A percentile compares a stretch with the other conserved stretches of the same genome.
Conservation (phyloP, 169 alveolate species). For the Plasmodium gallinaceum region DNA sequence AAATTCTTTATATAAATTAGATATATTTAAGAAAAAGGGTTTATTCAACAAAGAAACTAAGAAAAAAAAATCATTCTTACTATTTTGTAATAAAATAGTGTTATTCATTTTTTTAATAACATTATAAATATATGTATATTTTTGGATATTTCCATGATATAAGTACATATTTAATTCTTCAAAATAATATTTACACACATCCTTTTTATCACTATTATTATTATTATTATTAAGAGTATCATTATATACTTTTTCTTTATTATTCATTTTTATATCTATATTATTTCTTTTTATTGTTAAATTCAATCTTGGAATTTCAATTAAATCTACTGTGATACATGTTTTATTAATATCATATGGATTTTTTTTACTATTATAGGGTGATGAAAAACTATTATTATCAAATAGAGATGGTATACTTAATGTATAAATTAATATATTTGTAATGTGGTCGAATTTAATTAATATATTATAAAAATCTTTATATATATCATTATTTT, state of each 20-base stretch:
- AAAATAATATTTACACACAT: conserved; percentile 51
- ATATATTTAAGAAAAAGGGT: conserved; percentile 72
- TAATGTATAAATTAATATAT: conserved; percentile 56
- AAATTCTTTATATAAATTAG: conserved; percentile 75
- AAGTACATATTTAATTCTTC: conserved; percentile 72
- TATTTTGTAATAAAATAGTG: conserved; percentile 57
- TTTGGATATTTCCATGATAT: conserved; percentile 61
- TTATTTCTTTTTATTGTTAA: conserved; percentile 46
- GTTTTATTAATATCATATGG: neutral
- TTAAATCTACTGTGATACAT: conserved; percentile 30
- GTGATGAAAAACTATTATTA: neutral
- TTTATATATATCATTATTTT: conserved; percentile 60
- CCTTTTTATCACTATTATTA: conserved; percentile 5
- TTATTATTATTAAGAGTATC: neutral
- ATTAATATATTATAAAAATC: conserved; percentile 58
- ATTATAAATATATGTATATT: conserved; percentile 57
- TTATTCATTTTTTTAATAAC: conserved; percentile 77
- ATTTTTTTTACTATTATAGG: neutral
- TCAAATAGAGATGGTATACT: conserved; percentile 51
- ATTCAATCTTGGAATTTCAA: conserved; percentile 72
- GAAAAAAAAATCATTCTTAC: conserved; percentile 71
- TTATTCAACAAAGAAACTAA: conserved; percentile 66
- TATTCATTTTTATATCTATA: conserved; percentile 20
- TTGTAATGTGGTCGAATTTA: conserved; percentile 73
- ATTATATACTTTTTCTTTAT: neutral